A percentile compares a stretch with the other conserved stretches of the same genome.
Conservation (phyloP, 2,329 filamentous ascomycete genomes). For the Capronia americana region DNA sequence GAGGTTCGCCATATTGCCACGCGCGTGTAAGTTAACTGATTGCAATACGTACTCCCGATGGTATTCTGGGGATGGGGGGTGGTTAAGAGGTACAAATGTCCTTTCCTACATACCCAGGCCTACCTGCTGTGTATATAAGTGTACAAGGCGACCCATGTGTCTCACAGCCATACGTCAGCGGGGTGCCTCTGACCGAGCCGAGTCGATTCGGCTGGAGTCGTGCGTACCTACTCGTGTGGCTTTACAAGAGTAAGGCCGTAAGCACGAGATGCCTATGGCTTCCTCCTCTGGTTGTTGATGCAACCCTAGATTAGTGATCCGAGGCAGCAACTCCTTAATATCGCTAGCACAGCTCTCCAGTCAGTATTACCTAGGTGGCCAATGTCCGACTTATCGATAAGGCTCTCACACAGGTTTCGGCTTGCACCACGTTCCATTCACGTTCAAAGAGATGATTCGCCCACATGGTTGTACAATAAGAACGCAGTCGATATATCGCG, state of each 20-base stretch:
- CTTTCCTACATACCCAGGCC: neutral
- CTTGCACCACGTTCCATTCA: neutral
- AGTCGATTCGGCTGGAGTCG: neutral
- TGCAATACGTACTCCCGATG: neutral
- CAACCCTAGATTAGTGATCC: neutral
- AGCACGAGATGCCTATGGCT: neutral
- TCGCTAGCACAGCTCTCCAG: too few relatives aligned
- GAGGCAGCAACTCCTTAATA: neutral
- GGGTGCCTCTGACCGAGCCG: neutral
- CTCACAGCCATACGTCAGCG: neutral
- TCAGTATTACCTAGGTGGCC: neutral
- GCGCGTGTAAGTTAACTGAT: neutral
- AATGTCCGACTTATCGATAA: too few relatives aligned
- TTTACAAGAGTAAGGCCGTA: neutral
- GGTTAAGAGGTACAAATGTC: too few relatives aligned
- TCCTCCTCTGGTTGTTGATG: neutral
- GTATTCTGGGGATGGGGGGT: too few relatives aligned
- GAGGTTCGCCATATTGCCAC: conserved; percentile 18
- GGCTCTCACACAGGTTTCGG: neutral
- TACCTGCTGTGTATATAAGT: neutral
- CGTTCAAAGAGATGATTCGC: neutral
- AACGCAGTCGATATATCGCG: neutral
- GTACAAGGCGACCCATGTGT: neutral
- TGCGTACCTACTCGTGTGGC: neutral
- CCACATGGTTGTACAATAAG: too few relatives aligned